Base-by-base conservation (phyloP, 306 rosid species). In the Castanea crenata region DNA sequence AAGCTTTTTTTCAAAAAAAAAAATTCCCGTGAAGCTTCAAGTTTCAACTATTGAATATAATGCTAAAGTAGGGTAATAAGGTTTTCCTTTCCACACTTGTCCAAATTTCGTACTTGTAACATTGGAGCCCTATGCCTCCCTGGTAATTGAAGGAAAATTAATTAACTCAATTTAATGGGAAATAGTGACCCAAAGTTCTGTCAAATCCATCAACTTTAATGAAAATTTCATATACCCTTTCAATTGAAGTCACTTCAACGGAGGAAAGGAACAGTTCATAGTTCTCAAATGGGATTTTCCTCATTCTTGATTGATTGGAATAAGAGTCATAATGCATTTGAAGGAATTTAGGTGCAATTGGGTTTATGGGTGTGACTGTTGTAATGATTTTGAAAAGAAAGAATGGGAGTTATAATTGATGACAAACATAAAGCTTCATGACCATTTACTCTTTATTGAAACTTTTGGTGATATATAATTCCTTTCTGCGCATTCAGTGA, bases 291-390 rank as follows among this genome's bases (percentile, higher is more conserved):
- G 83, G 69, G 44, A 0, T 32, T 46, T 18, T 74, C 79, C 68
- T 46, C 65, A 80, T 69, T 80, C 69, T 85, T 88, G 89, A 89
- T 85, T 79, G 90, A 87, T 78, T 34, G 83, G 86, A 85, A 78
- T 81, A 49, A 75, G 86, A 80, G 85, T 75, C 91, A 87, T 89
- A 73, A 88, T 82, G 82, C 16, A 72, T 80, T 65, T 85, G 54
- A 69, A 73, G 63, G 75, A 74, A 54, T 34, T 70, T 51, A 55
- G 51, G 76, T 78, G 89, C 92, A 83, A 86, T 80, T 90, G 80
- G 80, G 84, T 69, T 86, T 83, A 92, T 90, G 98, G 98, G 85
- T 65, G 90, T 55, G 76, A 91, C 98, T 93, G 98, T 91, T 81
- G 84, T 82, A 86, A 90, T 93, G 88, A 87, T 90, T 81, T 88